Conservation (phyloP, 2,329 filamentous ascomycete genomes). For the Zymoseptoria pseudotritici region DNA sequence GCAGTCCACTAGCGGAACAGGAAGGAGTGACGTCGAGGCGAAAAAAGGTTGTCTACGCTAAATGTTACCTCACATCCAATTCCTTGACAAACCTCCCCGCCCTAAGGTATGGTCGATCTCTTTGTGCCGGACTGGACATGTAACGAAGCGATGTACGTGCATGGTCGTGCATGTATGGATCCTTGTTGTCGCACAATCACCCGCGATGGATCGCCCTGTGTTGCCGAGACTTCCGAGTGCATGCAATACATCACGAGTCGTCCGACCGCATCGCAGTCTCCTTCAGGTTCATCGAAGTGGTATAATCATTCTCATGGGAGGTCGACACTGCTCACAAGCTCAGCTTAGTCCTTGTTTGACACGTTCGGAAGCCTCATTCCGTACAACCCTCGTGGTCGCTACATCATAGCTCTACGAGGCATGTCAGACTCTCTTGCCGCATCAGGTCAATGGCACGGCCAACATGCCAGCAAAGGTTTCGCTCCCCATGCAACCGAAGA, state of each 20-base stretch:
- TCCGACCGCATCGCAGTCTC: neutral
- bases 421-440: neutral
- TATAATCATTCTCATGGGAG: too few species aligned
- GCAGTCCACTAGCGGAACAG: neutral
- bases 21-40: neutral
- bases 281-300: neutral
- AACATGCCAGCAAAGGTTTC: neutral
- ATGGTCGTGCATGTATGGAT: neutral
- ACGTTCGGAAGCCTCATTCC: neutral
- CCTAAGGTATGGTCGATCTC: neutral
- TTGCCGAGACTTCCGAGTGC: neutral
- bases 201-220: neutral
- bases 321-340: neutral
- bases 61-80: neutral
- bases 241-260: neutral
- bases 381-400: neutral
- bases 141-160: neutral
- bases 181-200: neutral
- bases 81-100: neutral
- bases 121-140: neutral
- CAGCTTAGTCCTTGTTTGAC: neutral
- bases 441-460: neutral
- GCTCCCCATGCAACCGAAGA: neutral
- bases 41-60: neutral
- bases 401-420: neutral